Evolutionary conservation across 345 rosid genomes (phyloP), one percentile per base, ranked within the genome.

Genomic region (Camelina neglecta): DNA sequence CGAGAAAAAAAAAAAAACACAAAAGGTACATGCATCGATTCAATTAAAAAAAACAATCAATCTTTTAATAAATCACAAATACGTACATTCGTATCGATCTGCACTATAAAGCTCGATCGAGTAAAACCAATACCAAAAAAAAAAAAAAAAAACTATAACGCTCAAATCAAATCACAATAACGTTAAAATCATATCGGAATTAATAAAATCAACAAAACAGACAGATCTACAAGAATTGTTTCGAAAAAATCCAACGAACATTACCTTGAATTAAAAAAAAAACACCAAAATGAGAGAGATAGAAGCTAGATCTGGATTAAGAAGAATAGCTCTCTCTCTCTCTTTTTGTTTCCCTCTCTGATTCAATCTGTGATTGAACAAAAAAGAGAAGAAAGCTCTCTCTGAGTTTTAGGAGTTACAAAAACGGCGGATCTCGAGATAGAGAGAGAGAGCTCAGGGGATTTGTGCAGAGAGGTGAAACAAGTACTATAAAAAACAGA

Each of bases 351-450:
- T 44, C 58, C 18, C 23, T 56, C 54, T 33, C 48, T 48, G 72
- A 21, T 50, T 60, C 74, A 23, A 61, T 47, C 44, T 60, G 18
- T 42, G 80, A 70, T 16, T 45, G 80, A 64, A 35, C 16, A 47
- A 15, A 39, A 24, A 48, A 38, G 38, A 21, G 58, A 56, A 50
- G 76, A 65, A 29, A 65, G 76, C 65, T 71, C 57, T 33, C 65
- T 71, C 57, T 33, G 80, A 62, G 61, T 29, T 64, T 26, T 26
- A 18, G 47, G 20, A 26, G 45, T 61, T 45, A 26, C 29, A 7
- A 29, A 61, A 4, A 78, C 73, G 69, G 77, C 77, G 81, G 81
- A 78, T 78, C 81, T 78, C 73, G 69, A 78, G 77, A 67, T 49
- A 13, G 69, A 78, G 73, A 2, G 56, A 20, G 23, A 21, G 75